phyloP scores from a whole-genome alignment of 768 basidiomycete species.

The Tephrocybe rancida region DNA sequence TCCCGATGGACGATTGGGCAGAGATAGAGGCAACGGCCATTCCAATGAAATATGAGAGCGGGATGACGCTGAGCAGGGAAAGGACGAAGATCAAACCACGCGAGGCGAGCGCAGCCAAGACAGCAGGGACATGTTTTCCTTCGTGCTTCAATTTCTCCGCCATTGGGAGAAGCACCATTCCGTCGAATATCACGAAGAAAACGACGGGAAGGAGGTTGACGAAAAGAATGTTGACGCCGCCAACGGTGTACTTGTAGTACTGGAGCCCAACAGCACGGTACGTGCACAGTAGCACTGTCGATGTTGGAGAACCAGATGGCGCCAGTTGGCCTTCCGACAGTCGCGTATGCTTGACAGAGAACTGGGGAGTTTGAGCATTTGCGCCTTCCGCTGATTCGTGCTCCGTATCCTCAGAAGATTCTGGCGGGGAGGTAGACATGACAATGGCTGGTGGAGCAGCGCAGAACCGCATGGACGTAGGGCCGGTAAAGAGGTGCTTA shows the following conservation, averaged over 20 bases:
- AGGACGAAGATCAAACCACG: constrained; percentile 82
- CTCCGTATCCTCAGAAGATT: constrained; percentile 27
- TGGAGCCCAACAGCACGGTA: constrained; percentile 88
- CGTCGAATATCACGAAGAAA: constrained; percentile 96
- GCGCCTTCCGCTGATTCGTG: constrained; percentile 24
- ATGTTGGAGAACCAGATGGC: constrained; percentile 77
- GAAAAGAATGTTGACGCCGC: constrained; percentile 98
- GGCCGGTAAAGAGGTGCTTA: constrained; percentile 75
- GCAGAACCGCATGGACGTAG: constrained; percentile 89
- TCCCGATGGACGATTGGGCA: constrained; percentile 98
- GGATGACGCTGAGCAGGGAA: constrained; percentile 89
- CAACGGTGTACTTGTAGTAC: constrained; percentile 99
- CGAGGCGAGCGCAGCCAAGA: constrained; percentile 72
- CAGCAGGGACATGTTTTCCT: constrained; percentile 58
- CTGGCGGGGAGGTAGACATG: constrained; percentile 35
- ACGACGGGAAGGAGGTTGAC: constrained; percentile 93
- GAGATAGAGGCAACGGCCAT: constrained; percentile 99
- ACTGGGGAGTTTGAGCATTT: constrained; percentile 38
- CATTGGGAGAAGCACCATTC: constrained; percentile 74
- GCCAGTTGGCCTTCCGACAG: constrained; percentile 88
- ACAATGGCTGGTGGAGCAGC: constrained; percentile 79
- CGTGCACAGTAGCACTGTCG: constrained; percentile 92
- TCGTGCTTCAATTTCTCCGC: constrained; percentile 61
- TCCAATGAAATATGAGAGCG: constrained; percentile 97
- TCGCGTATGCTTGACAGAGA: constrained; percentile 72